Conservation (phyloP, 1,284 basidiomycete genomes). For the Entoloma clypeatum region DNA sequence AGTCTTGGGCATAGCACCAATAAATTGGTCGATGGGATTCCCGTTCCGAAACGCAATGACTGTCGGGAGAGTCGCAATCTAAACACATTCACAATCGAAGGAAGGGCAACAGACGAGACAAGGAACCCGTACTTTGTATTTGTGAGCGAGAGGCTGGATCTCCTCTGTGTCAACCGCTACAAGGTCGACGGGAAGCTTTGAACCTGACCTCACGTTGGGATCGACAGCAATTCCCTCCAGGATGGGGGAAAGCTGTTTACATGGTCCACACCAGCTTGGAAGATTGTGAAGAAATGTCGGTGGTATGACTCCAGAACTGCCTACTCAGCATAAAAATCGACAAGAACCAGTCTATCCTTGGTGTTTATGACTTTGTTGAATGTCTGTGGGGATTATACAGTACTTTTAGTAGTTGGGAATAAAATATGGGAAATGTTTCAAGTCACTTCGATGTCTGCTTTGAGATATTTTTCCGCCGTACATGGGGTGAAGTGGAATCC, state of each 20-base stretch:
- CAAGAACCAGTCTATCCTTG: slow-evolving; percentile 55
- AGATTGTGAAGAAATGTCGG: slow-evolving; percentile 5
- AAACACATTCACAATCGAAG: neutral
- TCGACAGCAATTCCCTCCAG: slow-evolving; percentile 51
- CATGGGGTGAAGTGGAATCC: slow-evolving; percentile 28
- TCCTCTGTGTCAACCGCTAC: slow-evolving; percentile 64
- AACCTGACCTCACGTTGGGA: slow-evolving; percentile 43
- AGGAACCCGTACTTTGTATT: slow-evolving; percentile 43
- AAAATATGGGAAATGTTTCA: neutral
- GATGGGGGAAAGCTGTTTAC: slow-evolving; percentile 64
- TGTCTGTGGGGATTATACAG: slow-evolving; percentile 34
- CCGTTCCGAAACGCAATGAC: slow-evolving; percentile 69
- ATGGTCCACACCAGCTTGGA: slow-evolving; percentile 73
- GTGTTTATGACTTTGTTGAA: slow-evolving; percentile 43
- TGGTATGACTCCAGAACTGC: slow-evolving; percentile 26
- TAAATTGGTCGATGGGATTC: slow-evolving; percentile 49
- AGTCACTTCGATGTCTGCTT: slow-evolving; percentile 30
- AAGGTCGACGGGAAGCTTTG: slow-evolving; percentile 57
- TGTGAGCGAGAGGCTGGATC: slow-evolving; percentile 43
- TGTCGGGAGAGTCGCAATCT: slow-evolving; percentile 68
- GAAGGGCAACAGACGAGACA: neutral
- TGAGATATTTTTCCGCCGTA: slow-evolving; percentile 27
- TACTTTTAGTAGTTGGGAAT: slow-evolving; percentile 6
- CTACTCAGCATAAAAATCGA: slow-evolving; percentile 77
- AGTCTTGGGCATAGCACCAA: slow-evolving; percentile 53